phyloP scores from a whole-genome alignment of 192 early-diverging fungal species.

The Phycomyces nitens region DNA sequence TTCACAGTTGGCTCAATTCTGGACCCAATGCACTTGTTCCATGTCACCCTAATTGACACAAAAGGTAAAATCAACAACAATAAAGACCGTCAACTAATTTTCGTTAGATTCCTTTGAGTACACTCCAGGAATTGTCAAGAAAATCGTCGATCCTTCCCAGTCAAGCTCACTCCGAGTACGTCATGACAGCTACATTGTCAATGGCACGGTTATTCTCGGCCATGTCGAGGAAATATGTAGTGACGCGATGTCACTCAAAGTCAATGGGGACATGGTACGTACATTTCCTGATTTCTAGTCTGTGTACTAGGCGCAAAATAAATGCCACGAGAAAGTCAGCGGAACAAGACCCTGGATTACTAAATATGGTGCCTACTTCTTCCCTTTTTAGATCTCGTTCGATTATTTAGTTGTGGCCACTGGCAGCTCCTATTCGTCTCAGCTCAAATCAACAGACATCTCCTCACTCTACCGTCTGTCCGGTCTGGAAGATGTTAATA shows the following conservation, averaged over 20 bases:
- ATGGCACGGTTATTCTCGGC: constrained; percentile 36
- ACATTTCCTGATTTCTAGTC: background rate
- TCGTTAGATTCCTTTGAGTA: constrained; percentile 40
- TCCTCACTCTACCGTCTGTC: constrained; percentile 30
- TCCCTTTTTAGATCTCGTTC: constrained; percentile 26
- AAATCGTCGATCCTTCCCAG: constrained; percentile 24
- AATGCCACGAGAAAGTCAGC: background rate
- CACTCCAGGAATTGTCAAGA: constrained; percentile 31
- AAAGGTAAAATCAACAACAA: constrained; percentile 26
- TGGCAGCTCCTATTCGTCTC: constrained; percentile 30
- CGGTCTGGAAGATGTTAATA: constrained; percentile 23
- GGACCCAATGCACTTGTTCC: constrained; percentile 35
- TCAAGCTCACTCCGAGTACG: constrained; percentile 25
- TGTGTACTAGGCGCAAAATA: background rate
- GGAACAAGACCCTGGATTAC: background rate
- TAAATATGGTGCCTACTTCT: background rate
- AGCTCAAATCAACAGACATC: constrained; percentile 33
- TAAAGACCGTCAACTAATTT: too few species aligned
- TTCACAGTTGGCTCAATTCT: constrained; percentile 37
- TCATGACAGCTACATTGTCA: constrained; percentile 31
- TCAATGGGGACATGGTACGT: constrained; percentile 30
- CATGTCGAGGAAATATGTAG: constrained; percentile 20
- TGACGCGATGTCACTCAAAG: constrained; percentile 15
- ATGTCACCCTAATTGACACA: constrained; percentile 34
- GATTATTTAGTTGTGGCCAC: constrained; percentile 37